phyloP scores from a whole-genome alignment of 441 rosid genomes.

The Hypseocharis bilobata region DNA sequence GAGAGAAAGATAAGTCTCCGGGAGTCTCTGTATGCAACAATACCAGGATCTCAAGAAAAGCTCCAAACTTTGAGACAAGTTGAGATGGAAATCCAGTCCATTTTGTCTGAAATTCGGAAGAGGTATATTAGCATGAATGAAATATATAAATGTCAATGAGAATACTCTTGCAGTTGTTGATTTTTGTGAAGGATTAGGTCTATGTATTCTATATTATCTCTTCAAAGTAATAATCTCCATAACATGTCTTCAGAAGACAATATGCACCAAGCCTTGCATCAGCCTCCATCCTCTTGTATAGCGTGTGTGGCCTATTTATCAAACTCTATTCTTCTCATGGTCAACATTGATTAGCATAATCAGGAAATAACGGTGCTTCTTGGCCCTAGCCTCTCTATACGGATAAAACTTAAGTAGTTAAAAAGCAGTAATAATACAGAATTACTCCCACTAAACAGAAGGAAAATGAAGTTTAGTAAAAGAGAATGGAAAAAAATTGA shows the following conservation, averaged over 20 bases:
- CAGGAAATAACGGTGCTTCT: not conserved
- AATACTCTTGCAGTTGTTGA: not conserved
- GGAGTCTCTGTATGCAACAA: slow-evolving; percentile 43
- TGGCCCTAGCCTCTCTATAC: not conserved
- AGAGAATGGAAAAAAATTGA: not conserved
- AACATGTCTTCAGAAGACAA: not conserved
- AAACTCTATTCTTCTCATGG: not conserved
- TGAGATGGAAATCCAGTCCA: slow-evolving; percentile 39
- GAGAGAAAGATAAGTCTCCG: slow-evolving; percentile 46
- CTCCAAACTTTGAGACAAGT: slow-evolving; percentile 44
- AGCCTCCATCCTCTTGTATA: not conserved
- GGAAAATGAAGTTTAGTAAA: not conserved
- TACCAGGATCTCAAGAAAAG: slow-evolving; percentile 46
- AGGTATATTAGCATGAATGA: slow-evolving; percentile 26
- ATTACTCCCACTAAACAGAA: not conserved
- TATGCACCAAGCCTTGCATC: not conserved
- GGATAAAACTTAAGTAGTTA: not conserved
- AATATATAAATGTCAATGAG: not conserved
- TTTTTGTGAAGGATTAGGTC: not conserved
- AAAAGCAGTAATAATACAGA: not conserved
- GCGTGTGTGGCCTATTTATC: not conserved
- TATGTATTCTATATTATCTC: not conserved
- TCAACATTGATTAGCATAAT: too few relatives aligned
- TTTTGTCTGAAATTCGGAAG: slow-evolving; percentile 44
- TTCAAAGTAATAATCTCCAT: not conserved